phyloP scores from a whole-genome alignment of 2,329 filamentous ascomycete species.

The Delphinella strobiligena region DNA sequence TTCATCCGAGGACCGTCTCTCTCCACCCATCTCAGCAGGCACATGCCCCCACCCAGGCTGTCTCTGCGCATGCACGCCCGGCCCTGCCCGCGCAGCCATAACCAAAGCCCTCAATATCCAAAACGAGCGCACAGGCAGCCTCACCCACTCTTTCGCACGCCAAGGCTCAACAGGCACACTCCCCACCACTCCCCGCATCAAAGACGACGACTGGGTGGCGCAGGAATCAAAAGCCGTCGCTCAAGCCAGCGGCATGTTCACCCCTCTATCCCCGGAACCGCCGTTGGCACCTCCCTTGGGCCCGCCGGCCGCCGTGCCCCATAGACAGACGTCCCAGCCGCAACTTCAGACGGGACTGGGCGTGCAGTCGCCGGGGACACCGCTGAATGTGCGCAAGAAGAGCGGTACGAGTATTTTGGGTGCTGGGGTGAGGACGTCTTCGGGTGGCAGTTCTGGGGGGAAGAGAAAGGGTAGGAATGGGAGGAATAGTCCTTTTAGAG shows the following conservation, averaged over 20 bases:
- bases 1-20: neutral
- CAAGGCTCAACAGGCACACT: too few species aligned
- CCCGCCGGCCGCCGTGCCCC: too few species aligned
- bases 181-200: neutral
- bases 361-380: too few species aligned
- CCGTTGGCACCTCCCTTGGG: neutral
- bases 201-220: neutral
- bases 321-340: neutral
- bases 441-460: too few species aligned
- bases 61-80: slow-evolving; percentile 6
- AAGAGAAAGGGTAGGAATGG: too few species aligned
- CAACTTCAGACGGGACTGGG: too few species aligned
- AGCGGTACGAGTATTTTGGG: too few species aligned
- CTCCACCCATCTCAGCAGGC: slow-evolving; percentile 1
- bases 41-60: slow-evolving; percentile 4
- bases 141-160: too few species aligned
- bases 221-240: neutral
- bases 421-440: too few species aligned
- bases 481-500: too few species aligned
- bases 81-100: neutral
- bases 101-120: neutral
- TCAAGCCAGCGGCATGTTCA: neutral
- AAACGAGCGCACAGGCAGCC: neutral
- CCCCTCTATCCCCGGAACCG: neutral
- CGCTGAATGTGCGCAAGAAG: too few species aligned